These are phyloP conservation scores for Alternaria gaisen DNA, from an alignment of 2,329 filamentous ascomycete species.

Conservation along the genomic window DNA sequence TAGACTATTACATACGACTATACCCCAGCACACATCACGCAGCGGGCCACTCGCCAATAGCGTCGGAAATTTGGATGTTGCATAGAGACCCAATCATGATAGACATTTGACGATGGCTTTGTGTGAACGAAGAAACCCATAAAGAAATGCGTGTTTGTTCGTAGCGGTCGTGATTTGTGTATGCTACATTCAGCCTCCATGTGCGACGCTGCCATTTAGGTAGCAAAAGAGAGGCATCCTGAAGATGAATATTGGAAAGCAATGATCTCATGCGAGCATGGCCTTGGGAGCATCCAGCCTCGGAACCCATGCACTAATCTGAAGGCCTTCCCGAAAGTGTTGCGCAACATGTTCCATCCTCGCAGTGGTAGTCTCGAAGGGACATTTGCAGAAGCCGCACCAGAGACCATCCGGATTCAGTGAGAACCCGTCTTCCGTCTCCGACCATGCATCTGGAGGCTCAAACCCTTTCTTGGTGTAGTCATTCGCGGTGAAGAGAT, in stretches of 20 bases:
- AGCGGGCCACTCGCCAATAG: too few species aligned
- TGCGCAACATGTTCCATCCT: not conserved
- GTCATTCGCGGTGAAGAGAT: not conserved
- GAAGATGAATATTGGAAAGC: not conserved
- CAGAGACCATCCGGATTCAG: not conserved
- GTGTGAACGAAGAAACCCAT: too few species aligned
- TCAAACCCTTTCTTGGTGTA: not conserved
- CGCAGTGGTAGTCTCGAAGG: not conserved
- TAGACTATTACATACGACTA: too few species aligned
- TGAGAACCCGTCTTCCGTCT: not conserved
- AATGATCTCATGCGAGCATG: not conserved
- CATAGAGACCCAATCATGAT: too few species aligned
- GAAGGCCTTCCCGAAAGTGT: not conserved
- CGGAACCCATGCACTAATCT: not conserved
- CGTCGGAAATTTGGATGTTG: too few species aligned
- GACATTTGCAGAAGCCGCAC: not conserved
- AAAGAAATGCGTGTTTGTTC: too few species aligned
- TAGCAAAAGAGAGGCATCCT: not conserved
- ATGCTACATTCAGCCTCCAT: not conserved
- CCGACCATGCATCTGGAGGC: not conserved
- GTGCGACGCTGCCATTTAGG: not conserved
- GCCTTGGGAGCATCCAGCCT: rapidly evolving
- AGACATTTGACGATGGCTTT: too few species aligned
- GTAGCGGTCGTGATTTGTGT: not conserved
- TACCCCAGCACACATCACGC: too few species aligned